phyloP scores from a whole-genome alignment of 2,329 filamentous ascomycete species.

The Trichophyton mentagrophytes region DNA sequence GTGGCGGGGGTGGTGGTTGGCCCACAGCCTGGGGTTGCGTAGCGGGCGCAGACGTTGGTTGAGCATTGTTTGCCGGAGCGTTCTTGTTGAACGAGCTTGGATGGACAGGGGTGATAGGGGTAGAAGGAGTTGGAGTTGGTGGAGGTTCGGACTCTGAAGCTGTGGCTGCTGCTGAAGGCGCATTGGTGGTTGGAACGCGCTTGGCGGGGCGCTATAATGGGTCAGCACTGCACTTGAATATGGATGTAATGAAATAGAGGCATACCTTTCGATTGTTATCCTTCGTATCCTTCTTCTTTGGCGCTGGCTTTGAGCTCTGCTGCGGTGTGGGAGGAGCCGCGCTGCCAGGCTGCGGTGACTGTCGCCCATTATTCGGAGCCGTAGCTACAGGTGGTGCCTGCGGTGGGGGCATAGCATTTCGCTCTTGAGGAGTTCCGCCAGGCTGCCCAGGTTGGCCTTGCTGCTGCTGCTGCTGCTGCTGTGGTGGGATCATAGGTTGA shows the following conservation, averaged over 20 bases:
- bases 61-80: slow-evolving; percentile 22
- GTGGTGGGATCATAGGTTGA: slow-evolving; percentile 33
- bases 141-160: slow-evolving; percentile 36
- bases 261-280: slow-evolving; percentile 40
- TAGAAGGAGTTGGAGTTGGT: slow-evolving; percentile 37
- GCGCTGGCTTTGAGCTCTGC: slow-evolving; percentile 44
- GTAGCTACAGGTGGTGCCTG: slow-evolving; percentile 32
- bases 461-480: slow-evolving; percentile 19
- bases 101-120: slow-evolving; percentile 37
- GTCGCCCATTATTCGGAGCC: slow-evolving; percentile 26
- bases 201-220: slow-evolving; percentile 30
- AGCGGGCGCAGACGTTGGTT: slow-evolving; percentile 17
- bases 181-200: slow-evolving; percentile 28
- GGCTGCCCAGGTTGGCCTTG: slow-evolving; percentile 33
- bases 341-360: slow-evolving; percentile 32
- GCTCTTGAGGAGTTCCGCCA: slow-evolving; percentile 46
- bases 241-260: slow-evolving; percentile 1
- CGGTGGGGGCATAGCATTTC: slow-evolving; percentile 41
- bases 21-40: slow-evolving; percentile 16
- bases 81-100: slow-evolving; percentile 33
- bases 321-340: slow-evolving; percentile 50
- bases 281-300: slow-evolving; percentile 47
- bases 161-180: slow-evolving; percentile 30
- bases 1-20: slow-evolving; percentile 12
- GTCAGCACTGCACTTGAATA: slow-evolving; percentile 13